phyloP scores from a whole-genome alignment of 176 grass and related monocot species.

The Oryza officinalis region DNA sequence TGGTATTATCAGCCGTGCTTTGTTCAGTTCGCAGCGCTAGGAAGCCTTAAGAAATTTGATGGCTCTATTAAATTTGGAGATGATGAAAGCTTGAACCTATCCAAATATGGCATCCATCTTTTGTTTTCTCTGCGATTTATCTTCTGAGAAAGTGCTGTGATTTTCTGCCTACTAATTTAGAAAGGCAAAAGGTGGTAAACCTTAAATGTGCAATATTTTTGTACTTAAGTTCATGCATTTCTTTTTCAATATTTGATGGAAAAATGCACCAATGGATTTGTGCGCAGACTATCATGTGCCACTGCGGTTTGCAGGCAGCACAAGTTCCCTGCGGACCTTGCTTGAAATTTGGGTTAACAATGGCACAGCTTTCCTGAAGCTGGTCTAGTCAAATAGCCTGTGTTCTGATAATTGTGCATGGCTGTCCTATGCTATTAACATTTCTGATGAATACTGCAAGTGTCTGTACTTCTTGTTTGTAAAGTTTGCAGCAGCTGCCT shows the following conservation, averaged over 20 bases:
- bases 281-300: neutral
- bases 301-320: neutral
- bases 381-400: neutral
- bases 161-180: neutral
- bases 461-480: constrained; percentile 12
- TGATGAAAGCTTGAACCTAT: neutral
- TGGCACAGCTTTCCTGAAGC: constrained; percentile 1
- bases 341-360: neutral
- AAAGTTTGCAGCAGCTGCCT: constrained; percentile 38
- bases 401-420: constrained; percentile 24
- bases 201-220: neutral
- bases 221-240: neutral
- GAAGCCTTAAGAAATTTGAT: neutral
- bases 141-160: neutral
- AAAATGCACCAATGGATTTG: neutral
- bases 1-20: constrained; percentile 46
- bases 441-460: constrained; percentile 33
- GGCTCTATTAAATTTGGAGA: neutral
- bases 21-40: constrained; percentile 40
- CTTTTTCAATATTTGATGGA: neutral
- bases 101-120: neutral
- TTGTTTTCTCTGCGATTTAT: neutral
- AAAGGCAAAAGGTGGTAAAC: neutral
- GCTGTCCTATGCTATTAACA: neutral
- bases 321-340: neutral